Base-by-base conservation (phyloP, 148 eudicot species). In the Chenopodium formosanum region DNA sequence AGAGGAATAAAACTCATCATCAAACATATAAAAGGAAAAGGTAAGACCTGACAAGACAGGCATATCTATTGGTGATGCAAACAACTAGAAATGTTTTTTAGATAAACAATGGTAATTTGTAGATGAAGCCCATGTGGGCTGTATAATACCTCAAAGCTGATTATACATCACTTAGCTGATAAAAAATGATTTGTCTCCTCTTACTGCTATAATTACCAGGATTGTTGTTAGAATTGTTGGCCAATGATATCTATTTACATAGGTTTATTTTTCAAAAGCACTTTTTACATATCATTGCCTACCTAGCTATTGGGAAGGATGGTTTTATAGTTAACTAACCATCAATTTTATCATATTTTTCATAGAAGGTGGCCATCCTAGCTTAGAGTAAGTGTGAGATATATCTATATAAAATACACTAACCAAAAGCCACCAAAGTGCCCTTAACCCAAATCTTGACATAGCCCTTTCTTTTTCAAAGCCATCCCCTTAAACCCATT, bases 1-100 rank as follows among this genome's bases (percentile, higher is more conserved):
- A 73, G 17, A 82, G 58, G 78, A 53, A 27, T 25, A 72, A 72
- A 44, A 34, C 40, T n/a, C 19, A 74, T 20, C 78, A 78, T 85
- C 81, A 81, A 81, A 34, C 46, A 29, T 14, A 31, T 68, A 75
- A 32, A 73, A 74, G 48, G 32, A 65, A 47, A 56, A 63, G 37
- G 56, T 25, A 34, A 76, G 27, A 58, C 56, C 40, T 32, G 13
- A 58, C 37, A 56, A 70, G 50, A 37, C 52, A 50, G 29, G 67
- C 70, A 72, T 62, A 71, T 58, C 9, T 44, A n/a, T 37, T 53
- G 65, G 52, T 44, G 13, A 12, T 12, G 40, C 48, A 17, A 12
- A 67, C 23, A 25, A 10, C 47, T 62, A 63, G 74, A 77, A 19
- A 22, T 0, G 60, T 1, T 53, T 53, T 16, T 71, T 7, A 73